A percentile compares a stretch with the other conserved stretches of the same genome.
Conservation (phyloP, 2,329 filamentous ascomycete species). For the Verticillium zaregamsianum region DNA sequence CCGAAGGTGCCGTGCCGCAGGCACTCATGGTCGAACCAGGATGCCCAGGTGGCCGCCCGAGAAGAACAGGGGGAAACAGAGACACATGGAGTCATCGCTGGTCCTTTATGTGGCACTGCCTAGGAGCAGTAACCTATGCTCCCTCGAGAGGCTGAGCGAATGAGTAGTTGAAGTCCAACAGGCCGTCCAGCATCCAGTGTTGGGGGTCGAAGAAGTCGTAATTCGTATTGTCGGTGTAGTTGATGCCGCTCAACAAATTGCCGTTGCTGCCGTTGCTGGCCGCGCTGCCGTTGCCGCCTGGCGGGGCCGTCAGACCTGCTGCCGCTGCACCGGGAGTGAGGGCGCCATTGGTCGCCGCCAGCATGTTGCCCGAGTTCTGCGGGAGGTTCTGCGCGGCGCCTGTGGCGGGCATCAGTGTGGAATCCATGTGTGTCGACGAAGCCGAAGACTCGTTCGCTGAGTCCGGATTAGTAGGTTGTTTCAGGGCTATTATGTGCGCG, state of each 20-base stretch:
- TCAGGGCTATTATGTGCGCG: slow-evolving; percentile 52
- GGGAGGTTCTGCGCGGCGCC: slow-evolving; percentile 38
- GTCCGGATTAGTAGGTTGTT: slow-evolving; percentile 83
- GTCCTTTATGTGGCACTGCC: neutral
- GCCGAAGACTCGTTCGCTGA: slow-evolving; percentile 70
- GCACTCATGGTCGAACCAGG: neutral
- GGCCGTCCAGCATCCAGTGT: slow-evolving; percentile 88
- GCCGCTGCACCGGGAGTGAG: slow-evolving; percentile 48
- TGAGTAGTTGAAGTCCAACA: slow-evolving; percentile 74
- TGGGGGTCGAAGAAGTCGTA: slow-evolving; percentile 91
- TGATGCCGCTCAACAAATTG: slow-evolving; percentile 47
- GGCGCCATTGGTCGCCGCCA: slow-evolving; percentile 45
- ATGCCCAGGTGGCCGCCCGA: neutral
- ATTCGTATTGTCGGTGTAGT: slow-evolving; percentile 59
- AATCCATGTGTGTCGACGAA: slow-evolving; percentile 62
- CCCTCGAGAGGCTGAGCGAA: slow-evolving; percentile 54
- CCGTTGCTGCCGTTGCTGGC: slow-evolving; percentile 37
- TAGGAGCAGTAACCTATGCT: slow-evolving; percentile 28
- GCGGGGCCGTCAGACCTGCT: slow-evolving; percentile 9
- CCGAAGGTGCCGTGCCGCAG: neutral
- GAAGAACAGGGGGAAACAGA: neutral
- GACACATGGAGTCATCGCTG: neutral
- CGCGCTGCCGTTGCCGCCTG: neutral
- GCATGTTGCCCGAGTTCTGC: slow-evolving; percentile 25
- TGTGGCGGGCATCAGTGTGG: slow-evolving; percentile 47